Base-by-base conservation (phyloP, 768 basidiomycete genomes). In the Mycena leptocephala region DNA sequence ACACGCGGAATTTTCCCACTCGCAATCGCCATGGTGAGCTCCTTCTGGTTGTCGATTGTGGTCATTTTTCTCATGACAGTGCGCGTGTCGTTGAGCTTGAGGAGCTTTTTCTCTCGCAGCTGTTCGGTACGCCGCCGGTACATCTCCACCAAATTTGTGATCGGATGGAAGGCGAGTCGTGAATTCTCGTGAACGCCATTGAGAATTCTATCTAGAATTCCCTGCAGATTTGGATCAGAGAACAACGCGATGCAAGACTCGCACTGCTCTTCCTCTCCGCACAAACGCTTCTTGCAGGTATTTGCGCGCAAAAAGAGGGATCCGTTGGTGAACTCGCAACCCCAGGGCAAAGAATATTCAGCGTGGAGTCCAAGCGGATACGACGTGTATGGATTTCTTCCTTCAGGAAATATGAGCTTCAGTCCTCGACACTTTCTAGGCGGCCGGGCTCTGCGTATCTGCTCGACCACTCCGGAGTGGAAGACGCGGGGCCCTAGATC, bases 341-440 rank as follows among this genome's bases (percentile, higher is more conserved):
- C 67, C 67, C 67, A 68, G 5, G 67, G 37, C 37, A 56, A 32
- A 35, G 51, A 28, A 46, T 41, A 39, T 37, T 55, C 55, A 24
- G 55, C 67, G 8, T 68, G 67, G 0, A 68, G 35, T 30, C 39
- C 67, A n/a, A 68, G 39, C 5, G 67, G 67, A 32, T 56, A 56
- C 14, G 55, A 53, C 9, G 51, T 53, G 26, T 53, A 26, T 18
- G 55, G 28, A 20, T 56, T 56, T 56, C 32, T 2, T 5, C 55
- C 55, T 20, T 20, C 16, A 0, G 55, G 55, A 56, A 56, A 56
- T 56, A 56, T 6, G 16, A 56, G 28, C 30, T 32, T 13, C 55
- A 28, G 32, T 30, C 55, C 55, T 6, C 28, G 18, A 32, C 55
- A 56, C 18, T 28, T 13, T 56, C 28, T 20, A 55, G n/a, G 48